phyloP scores from a whole-genome alignment of 2,329 filamentous ascomycete species.

The Piedraia hortae region DNA sequence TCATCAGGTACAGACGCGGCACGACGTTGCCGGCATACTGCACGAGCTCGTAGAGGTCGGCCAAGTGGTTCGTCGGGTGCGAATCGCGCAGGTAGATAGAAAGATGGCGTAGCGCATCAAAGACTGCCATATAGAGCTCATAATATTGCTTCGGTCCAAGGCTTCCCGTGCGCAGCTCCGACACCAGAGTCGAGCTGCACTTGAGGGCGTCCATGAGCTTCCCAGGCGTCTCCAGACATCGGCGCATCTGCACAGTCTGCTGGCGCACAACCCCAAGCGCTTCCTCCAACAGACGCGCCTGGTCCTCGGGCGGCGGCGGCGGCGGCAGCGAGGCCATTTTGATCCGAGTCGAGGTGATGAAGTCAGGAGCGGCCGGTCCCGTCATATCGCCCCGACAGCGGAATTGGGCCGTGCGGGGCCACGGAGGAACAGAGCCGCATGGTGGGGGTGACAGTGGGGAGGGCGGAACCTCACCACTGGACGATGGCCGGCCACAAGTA shows the following conservation, averaged over 20 bases:
- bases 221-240: constrained; percentile 84
- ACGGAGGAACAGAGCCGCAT: too few species aligned
- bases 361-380: too few species aligned
- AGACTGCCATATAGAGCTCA: constrained; percentile 97
- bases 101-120: constrained; percentile 87
- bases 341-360: too few species aligned
- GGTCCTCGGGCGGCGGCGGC: constrained; percentile 23
- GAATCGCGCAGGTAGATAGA: constrained; percentile 92
- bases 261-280: constrained; percentile 87
- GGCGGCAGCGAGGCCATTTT: constrained; percentile 9
- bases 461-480: constrained; percentile 1
- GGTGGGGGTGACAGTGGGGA: too few species aligned
- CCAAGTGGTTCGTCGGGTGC: constrained; percentile 90
- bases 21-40: constrained; percentile 97
- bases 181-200: constrained; percentile 95
- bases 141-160: constrained; percentile 99
- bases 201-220: constrained; percentile 99
- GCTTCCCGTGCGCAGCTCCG: constrained; percentile 90
- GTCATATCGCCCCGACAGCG: too few species aligned
- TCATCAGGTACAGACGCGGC: constrained; percentile 90
- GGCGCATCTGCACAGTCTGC: constrained; percentile 90
- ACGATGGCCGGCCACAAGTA: constrained; percentile 46
- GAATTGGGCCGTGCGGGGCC: too few species aligned
- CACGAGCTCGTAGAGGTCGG: constrained; percentile 89
- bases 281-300: constrained; percentile 86